Percentiles rank a stretch among this genome's conserved stretches.
Conservation (phyloP, 495 filamentous ascomycete species). For the Xylaria cubensis region DNA sequence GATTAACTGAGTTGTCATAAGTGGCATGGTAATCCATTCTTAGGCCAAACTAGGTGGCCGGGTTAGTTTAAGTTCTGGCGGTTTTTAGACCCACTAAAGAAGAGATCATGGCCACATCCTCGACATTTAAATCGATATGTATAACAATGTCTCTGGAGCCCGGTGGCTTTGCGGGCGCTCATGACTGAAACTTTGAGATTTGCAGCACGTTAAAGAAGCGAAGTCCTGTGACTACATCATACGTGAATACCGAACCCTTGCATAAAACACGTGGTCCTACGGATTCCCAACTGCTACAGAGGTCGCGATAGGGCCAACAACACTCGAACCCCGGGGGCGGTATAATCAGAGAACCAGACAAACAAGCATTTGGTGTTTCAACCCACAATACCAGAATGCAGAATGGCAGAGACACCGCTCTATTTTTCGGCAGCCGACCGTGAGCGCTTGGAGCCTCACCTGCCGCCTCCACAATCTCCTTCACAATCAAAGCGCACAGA, state of each 20-base stretch:
- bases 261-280: background rate
- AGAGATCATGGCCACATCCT: background rate
- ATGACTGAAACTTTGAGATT: background rate
- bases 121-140: background rate
- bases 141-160: background rate
- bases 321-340: background rate
- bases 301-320: background rate
- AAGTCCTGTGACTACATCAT: background rate
- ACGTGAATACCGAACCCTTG: background rate
- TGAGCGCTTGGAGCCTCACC: slow-evolving; percentile 38
- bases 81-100: background rate
- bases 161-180: background rate
- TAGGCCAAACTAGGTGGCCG: background rate
- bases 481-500: slow-evolving; percentile 5
- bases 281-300: background rate
- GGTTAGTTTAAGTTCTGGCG: background rate
- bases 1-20: too few species aligned
- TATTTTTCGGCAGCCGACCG: slow-evolving; percentile 34
- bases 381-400: slow-evolving; percentile 26
- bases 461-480: slow-evolving; percentile 19
- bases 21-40: background rate
- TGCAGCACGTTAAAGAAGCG: background rate
- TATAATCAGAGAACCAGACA: background rate
- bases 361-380: background rate
- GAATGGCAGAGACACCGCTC: slow-evolving; percentile 36